phyloP scores from a whole-genome alignment of 257 asterid genomes.

The Solanum pinnatisectum region DNA sequence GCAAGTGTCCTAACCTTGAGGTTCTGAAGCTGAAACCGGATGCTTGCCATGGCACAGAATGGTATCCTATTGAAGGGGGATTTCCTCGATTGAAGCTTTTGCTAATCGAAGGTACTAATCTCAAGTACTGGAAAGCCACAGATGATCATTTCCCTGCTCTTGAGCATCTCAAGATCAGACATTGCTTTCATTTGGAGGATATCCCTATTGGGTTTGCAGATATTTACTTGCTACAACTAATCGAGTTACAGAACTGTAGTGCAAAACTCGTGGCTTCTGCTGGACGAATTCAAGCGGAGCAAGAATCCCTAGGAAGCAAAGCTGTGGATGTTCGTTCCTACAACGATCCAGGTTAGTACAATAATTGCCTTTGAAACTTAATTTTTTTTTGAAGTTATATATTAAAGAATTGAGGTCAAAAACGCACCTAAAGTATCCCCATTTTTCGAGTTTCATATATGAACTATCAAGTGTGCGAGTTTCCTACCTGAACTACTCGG shows the following conservation, averaged over 20 bases:
- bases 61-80: background rate
- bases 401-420: no score
- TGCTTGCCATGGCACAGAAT: background rate
- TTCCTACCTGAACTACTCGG: no score
- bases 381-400: background rate
- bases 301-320: background rate
- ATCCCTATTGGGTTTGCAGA: background rate
- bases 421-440: no score
- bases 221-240: background rate
- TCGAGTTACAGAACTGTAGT: background rate
- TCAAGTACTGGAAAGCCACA: background rate
- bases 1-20: background rate
- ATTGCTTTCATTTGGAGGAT: background rate
- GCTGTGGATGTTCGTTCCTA: background rate
- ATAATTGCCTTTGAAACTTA: background rate
- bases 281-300: background rate
- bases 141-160: background rate
- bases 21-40: background rate
- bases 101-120: background rate
- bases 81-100: background rate
- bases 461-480: no score
- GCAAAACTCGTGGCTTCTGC: background rate
- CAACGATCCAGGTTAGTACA: background rate
- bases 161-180: background rate
- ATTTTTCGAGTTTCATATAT: no score